These are phyloP conservation scores for Globisporangium megalacanthum DNA, from an alignment of 352 stramenopile species.

Conservation along the genomic window DNA sequence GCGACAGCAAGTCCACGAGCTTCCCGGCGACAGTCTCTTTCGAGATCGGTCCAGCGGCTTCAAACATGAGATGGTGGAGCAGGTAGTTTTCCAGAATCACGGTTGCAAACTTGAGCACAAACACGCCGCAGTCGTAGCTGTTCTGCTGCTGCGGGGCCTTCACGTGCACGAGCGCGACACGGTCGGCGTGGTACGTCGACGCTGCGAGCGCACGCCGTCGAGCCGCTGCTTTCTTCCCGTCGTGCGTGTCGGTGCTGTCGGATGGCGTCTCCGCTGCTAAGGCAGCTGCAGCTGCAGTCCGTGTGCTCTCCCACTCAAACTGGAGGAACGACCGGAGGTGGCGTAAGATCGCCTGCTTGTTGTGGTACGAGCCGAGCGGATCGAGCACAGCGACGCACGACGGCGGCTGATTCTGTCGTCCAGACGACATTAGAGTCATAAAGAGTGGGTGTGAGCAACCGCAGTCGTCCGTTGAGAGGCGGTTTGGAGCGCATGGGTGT, in stretches of 20 bases:
- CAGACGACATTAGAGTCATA: neutral
- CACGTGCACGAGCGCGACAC: conserved; percentile 28
- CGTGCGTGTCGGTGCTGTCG: neutral
- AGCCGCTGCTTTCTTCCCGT: neutral
- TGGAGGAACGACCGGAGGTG: conserved; percentile 58
- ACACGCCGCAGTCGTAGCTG: conserved; percentile 62
- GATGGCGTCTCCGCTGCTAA: neutral
- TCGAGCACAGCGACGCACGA: conserved; percentile 67
- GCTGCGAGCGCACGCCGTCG: neutral
- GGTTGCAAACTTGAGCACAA: conserved; percentile 56
- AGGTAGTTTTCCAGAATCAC: conserved; percentile 47
- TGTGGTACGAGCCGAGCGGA: conserved; percentile 68
- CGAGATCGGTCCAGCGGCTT: conserved; percentile 23
- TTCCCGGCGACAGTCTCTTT: conserved; percentile 36
- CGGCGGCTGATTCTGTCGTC: conserved; percentile 23
- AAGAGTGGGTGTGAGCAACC: neutral
- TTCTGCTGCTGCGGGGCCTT: conserved; percentile 54
- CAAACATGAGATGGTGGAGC: conserved; percentile 13
- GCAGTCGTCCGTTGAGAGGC: neutral
- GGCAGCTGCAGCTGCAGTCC: neutral
- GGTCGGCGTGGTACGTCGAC: conserved; percentile 25
- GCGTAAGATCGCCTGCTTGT: conserved; percentile 42
- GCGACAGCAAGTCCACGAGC: conserved; percentile 33
- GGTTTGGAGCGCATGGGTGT: too few relatives aligned
- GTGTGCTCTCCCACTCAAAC: conserved; percentile 42